Conservation (phyloP, 2,329 filamentous ascomycete genomes). For the Arthrinium puccinioides region DNA sequence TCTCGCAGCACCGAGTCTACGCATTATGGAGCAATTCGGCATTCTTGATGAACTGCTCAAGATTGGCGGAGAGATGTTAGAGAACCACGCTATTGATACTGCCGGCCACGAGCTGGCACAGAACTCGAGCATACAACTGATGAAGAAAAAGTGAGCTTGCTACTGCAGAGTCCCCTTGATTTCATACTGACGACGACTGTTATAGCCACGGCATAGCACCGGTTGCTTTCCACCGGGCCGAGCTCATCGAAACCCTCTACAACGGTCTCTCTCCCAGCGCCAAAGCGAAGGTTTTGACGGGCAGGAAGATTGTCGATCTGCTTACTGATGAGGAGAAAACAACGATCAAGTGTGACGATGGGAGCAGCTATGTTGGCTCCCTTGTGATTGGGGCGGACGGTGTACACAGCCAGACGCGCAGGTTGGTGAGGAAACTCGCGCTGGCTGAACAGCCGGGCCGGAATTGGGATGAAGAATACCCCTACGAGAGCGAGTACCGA, state of each 20-base stretch:
- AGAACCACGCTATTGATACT: not conserved
- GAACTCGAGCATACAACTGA: not conserved
- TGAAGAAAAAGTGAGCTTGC: slow-evolving; percentile 1
- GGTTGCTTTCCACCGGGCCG: slow-evolving; percentile 10
- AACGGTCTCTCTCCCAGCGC: slow-evolving; percentile 8
- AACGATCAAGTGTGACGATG: slow-evolving; percentile 21
- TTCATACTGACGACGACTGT: not conserved
- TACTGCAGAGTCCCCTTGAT: not conserved
- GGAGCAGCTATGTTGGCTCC: slow-evolving; percentile 23
- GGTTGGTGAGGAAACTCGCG: slow-evolving; percentile 18
- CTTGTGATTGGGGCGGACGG: slow-evolving; percentile 35
- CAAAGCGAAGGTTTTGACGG: slow-evolving; percentile 10
- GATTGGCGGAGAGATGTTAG: not conserved
- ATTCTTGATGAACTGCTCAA: not conserved
- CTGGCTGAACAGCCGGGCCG: not conserved
- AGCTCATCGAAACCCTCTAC: slow-evolving; percentile 13
- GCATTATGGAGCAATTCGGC: slow-evolving; percentile 1
- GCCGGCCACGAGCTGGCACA: not conserved
- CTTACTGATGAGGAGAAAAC: slow-evolving; percentile 7
- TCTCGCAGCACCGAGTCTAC: not conserved
- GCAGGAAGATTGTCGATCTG: slow-evolving; percentile 10
- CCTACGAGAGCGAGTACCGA: slow-evolving; percentile 6
- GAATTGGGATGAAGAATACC: not conserved
- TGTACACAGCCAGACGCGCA: slow-evolving; percentile 27
- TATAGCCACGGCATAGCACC: slow-evolving; percentile 8